A percentile compares a stretch with the other conserved stretches of the same genome.
phyloP scores from a whole-genome alignment of 2,329 filamentous ascomycete species.

The Camillea tinctor region DNA sequence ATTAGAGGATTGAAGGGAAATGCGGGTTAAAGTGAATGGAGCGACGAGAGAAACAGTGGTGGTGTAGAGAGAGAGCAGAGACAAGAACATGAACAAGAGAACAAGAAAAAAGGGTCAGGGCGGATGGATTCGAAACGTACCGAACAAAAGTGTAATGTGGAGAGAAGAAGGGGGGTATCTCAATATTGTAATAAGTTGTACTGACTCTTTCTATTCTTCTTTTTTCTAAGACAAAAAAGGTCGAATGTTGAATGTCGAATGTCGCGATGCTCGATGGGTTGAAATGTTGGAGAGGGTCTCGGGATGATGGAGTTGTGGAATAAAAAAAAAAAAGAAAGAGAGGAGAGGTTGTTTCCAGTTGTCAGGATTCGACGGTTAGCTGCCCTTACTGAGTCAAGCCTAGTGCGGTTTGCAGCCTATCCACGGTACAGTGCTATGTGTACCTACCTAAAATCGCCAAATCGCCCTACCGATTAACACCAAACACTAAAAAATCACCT shows the following conservation, averaged over 20 bases:
- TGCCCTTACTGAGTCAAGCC: slow-evolving; percentile 15
- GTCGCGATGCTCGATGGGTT: background rate
- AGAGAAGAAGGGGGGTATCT: too few relatives aligned
- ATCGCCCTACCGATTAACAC: background rate
- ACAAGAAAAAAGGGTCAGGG: background rate
- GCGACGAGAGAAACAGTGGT: slow-evolving; percentile 1
- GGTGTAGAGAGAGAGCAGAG: too few relatives aligned
- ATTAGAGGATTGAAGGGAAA: background rate
- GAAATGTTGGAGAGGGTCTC: background rate
- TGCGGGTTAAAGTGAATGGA: background rate
- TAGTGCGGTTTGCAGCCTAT: slow-evolving; percentile 6
- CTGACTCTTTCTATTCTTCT: background rate
- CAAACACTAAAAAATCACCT: background rate
- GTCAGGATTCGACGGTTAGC: slow-evolving; percentile 22
- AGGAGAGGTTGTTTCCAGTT: slow-evolving; percentile 8
- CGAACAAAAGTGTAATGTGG: background rate
- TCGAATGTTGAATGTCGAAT: too few relatives aligned
- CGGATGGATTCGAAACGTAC: background rate
- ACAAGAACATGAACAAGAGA: too few relatives aligned
- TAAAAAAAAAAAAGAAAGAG: too few relatives aligned
- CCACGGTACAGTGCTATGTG: background rate
- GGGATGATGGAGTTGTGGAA: background rate
- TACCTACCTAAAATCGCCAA: background rate
- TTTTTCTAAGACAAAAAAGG: background rate
- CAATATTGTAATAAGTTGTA: background rate